Conservation (phyloP, 257 asterid genomes). For the Fraxinus anomala region DNA sequence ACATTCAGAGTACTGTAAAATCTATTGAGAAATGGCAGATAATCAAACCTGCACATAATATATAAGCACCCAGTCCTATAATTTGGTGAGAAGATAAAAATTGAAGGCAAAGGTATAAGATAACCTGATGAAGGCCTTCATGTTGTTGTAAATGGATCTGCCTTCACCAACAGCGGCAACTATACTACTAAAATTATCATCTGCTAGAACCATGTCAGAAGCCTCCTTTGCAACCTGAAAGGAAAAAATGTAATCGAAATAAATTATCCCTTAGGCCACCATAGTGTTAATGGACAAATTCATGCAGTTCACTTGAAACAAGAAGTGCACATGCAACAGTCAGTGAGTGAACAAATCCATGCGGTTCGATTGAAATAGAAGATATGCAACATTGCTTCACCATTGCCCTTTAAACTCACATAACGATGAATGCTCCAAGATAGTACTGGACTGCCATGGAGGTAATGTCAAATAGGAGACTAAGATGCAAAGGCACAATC, state of each 20-base stretch:
- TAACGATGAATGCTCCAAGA: neutral
- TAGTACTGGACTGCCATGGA: neutral
- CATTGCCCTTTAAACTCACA: neutral
- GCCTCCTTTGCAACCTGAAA: conserved; percentile 97
- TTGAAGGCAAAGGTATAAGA: neutral
- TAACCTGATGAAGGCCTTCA: conserved; percentile 99
- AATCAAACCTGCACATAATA: neutral
- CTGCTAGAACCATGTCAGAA: conserved; percentile 98
- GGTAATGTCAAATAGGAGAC: too few species aligned
- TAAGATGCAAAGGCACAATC: too few species aligned
- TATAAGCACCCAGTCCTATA: neutral
- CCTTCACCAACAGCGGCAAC: conserved; percentile 99
- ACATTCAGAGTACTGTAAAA: neutral
- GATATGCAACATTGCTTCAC: neutral
- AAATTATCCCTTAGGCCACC: conserved; percentile 7
- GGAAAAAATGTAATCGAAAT: neutral
- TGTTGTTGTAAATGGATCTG: conserved; percentile 73
- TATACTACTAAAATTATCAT: conserved; percentile 93
- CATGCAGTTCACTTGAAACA: neutral
- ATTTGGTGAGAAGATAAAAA: neutral
- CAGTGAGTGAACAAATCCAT: neutral
- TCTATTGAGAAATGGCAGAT: neutral
- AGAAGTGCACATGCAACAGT: neutral
- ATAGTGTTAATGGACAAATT: neutral
- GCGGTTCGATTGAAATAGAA: neutral